A percentile compares a stretch with the other conserved stretches of the same genome.
Evolutionary conservation across 257 asterid genomes (phyloP).

Genomic region (Jacaranda mimosifolia): DNA sequence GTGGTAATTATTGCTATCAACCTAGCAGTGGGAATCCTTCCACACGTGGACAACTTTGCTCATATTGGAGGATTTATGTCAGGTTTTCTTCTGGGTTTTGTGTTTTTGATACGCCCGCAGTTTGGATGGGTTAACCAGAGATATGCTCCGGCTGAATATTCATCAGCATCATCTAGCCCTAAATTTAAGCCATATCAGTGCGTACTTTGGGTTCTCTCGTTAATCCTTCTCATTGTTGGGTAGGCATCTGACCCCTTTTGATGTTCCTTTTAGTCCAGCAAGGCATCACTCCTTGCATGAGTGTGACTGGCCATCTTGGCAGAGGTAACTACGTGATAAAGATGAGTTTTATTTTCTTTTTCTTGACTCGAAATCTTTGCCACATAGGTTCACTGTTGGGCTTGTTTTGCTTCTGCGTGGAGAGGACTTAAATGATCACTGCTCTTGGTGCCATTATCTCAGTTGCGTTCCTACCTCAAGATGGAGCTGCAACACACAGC

Average conservation of each 20-base stretch:
- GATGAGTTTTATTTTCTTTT: background rate
- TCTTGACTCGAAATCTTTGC: background rate
- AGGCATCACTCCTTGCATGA: too few species aligned
- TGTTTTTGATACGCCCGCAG: constrained; percentile 88
- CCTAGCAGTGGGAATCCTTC: constrained; percentile 86
- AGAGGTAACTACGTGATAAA: too few species aligned
- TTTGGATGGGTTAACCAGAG: constrained; percentile 87
- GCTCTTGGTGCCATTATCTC: constrained; percentile 94
- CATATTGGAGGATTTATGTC: constrained; percentile 91
- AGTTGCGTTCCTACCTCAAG: constrained; percentile 84
- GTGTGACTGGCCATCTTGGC: too few species aligned
- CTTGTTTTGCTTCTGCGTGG: constrained; percentile 85
- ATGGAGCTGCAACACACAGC: constrained; percentile 86
- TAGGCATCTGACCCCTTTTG: constrained; percentile 41
- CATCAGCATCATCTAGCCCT: constrained; percentile 50
- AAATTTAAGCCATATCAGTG: constrained; percentile 83
- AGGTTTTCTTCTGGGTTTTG: constrained; percentile 88
- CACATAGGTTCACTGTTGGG: constrained; percentile 66
- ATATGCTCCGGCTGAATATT: constrained; percentile 56
- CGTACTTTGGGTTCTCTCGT: constrained; percentile 73
- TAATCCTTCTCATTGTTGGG: constrained; percentile 77
- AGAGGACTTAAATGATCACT: constrained; percentile 79
- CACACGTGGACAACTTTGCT: constrained; percentile 94
- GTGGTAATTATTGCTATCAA: constrained; percentile 72
- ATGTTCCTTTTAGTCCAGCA: too few species aligned